phyloP scores from a whole-genome alignment of 441 rosid species.

The Adansonia rubrostipa region DNA sequence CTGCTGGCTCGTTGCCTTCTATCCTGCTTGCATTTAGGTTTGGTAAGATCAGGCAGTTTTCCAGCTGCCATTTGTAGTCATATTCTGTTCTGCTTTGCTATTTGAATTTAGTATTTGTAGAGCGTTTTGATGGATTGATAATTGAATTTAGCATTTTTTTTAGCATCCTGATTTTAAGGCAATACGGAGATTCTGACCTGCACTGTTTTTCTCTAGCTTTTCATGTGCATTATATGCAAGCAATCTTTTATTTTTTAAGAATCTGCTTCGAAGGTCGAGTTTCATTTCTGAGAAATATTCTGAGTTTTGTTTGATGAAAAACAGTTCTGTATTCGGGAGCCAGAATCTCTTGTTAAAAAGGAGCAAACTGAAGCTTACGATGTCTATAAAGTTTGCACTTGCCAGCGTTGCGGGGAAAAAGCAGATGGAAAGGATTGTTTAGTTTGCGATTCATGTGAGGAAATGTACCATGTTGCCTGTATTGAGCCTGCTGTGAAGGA shows the following conservation, averaged over 20 bases:
- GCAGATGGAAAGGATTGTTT: conserved; percentile 67
- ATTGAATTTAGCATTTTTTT: conserved; percentile 20
- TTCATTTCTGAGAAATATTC: conserved; percentile 10
- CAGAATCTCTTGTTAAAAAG: conserved; percentile 45
- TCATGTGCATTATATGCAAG: neutral
- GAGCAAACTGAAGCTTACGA: conserved; percentile 48
- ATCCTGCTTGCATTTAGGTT: conserved; percentile 12
- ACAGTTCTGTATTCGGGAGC: conserved; percentile 42
- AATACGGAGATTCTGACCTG: neutral
- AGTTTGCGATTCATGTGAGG: conserved; percentile 90
- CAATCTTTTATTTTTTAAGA: neutral
- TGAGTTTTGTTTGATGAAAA: conserved; percentile 30
- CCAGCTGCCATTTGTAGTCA: conserved; percentile 1
- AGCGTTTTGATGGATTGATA: neutral
- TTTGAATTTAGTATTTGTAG: conserved; percentile 22
- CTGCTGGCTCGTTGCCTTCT: neutral
- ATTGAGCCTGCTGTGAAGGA: conserved; percentile 69
- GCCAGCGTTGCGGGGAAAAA: conserved; percentile 67
- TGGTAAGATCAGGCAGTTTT: neutral
- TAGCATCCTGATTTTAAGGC: neutral
- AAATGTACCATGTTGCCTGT: conserved; percentile 76
- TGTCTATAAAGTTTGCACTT: conserved; percentile 46
- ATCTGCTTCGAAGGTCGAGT: neutral
- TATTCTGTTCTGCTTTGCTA: neutral
- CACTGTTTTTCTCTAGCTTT: conserved; percentile 9